Evolutionary conservation across 345 rosid genomes (phyloP).

Genomic region (Camelina sativa): DNA sequence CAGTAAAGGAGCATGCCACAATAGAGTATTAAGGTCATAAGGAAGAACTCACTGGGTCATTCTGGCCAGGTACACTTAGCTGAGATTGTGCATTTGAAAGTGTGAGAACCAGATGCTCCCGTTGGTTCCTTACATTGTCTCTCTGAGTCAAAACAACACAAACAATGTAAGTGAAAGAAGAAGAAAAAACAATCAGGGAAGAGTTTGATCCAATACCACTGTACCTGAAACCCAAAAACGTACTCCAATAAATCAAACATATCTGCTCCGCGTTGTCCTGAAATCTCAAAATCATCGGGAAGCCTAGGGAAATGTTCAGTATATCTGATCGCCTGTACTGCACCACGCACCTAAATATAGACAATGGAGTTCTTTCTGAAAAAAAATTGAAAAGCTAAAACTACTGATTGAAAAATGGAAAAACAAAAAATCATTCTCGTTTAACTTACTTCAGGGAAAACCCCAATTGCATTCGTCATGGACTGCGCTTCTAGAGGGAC

Average conservation of each 20-base stretch:
- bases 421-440: conserved; percentile 24
- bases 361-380: conserved; percentile 18
- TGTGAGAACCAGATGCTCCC: conserved; percentile 87
- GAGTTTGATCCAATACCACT: conserved; percentile 33
- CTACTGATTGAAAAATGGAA: not conserved
- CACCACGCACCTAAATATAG: conserved; percentile 80
- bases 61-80: conserved; percentile 58
- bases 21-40: conserved; percentile 16
- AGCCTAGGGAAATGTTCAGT: conserved; percentile 79
- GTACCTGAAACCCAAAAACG: conserved; percentile 97
- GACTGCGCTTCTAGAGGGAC: conserved; percentile 90
- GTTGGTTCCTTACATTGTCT: conserved; percentile 89
- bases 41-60: conserved; percentile 81
- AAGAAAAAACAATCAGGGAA: conserved; percentile 17
- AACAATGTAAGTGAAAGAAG: conserved; percentile 26
- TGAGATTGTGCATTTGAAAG: conserved; percentile 92
- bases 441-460: conserved; percentile 85
- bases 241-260: conserved; percentile 90
- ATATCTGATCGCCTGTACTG: conserved; percentile 80
- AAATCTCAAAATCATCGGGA: conserved; percentile 67
- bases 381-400: conserved; percentile 21
- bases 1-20: conserved; percentile 24
- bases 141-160: conserved; percentile 54
- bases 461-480: conserved; percentile 81
- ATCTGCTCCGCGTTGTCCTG: conserved; percentile 83